These are phyloP conservation scores for Leccinum uliginosum DNA, from an alignment of 768 basidiomycete genomes.

Conservation along the genomic window DNA sequence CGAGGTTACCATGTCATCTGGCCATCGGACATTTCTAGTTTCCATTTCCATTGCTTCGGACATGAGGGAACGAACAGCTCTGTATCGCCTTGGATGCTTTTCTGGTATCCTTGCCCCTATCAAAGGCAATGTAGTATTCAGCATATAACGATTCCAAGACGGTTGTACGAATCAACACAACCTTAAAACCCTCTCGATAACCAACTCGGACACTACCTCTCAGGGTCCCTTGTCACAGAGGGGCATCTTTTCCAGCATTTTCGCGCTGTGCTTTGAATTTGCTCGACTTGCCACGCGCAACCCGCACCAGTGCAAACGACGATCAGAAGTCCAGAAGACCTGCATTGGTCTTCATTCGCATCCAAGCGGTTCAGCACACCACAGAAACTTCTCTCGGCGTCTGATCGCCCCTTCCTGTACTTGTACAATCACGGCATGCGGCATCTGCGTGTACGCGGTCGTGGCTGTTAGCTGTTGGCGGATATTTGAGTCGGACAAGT, in stretches of 20 bases:
- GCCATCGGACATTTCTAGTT: background rate
- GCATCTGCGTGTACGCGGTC: constrained; percentile 13
- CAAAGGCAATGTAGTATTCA: background rate
- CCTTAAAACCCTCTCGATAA: background rate
- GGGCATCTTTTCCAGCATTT: constrained; percentile 1
- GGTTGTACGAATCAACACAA: background rate
- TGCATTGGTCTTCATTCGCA: constrained; percentile 1
- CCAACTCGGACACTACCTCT: background rate
- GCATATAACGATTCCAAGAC: background rate
- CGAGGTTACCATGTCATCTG: background rate
- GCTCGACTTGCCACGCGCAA: background rate
- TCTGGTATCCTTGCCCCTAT: background rate
- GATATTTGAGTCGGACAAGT: background rate
- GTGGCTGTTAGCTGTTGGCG: constrained; percentile 14
- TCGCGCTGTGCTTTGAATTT: constrained; percentile 1
- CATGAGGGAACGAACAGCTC: background rate
- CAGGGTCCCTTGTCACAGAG: background rate
- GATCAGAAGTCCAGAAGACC: constrained; percentile 18
- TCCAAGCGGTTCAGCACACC: constrained; percentile 1
- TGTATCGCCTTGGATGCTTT: background rate
- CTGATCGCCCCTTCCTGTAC: constrained; percentile 1
- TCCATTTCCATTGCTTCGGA: constrained; percentile 15
- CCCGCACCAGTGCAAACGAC: constrained; percentile 8
- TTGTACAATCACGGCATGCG: constrained; percentile 9
- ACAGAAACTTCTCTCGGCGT: constrained; percentile 14